phyloP scores from a whole-genome alignment of 2,329 filamentous ascomycete genomes.

The Cordyceps tenuipes region DNA sequence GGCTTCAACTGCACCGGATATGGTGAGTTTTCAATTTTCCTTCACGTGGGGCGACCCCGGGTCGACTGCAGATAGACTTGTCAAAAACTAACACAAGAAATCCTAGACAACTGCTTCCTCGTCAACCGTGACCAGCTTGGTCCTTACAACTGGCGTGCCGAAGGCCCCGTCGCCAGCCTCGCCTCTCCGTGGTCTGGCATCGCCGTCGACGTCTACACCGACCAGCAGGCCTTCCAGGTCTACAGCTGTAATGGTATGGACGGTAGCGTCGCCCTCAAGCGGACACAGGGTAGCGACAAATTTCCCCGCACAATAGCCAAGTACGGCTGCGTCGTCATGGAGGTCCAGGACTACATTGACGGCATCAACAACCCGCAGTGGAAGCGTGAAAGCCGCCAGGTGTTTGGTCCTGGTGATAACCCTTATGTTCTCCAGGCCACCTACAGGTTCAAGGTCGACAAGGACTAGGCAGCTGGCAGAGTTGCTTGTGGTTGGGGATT shows the following conservation, averaged over 20 bases:
- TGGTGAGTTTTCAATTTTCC: constrained; percentile 41
- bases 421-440: constrained; percentile 55
- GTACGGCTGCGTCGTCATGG: constrained; percentile 82
- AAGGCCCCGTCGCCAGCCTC: constrained; percentile 55
- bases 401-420: constrained; percentile 50
- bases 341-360: constrained; percentile 91
- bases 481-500: not conserved
- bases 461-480: not conserved
- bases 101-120: constrained; percentile 57
- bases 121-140: constrained; percentile 53
- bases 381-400: constrained; percentile 56
- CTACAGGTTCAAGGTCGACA: constrained; percentile 49
- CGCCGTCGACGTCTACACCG: constrained; percentile 68
- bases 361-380: constrained; percentile 88
- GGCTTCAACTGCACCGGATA: constrained; percentile 78
- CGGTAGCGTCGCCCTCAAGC: constrained; percentile 61
- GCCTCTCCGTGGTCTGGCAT: constrained; percentile 74
- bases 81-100: constrained; percentile 8
- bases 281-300: constrained; percentile 52
- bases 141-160: constrained; percentile 54
- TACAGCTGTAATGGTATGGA: constrained; percentile 77
- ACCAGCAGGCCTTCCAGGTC: constrained; percentile 83
- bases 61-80: too few relatives aligned
- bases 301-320: constrained; percentile 58
- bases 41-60: not conserved